Evolutionary conservation across 1,284 basidiomycete genomes (phyloP).

Genomic region (Kalmanozyma brasiliensis): DNA sequence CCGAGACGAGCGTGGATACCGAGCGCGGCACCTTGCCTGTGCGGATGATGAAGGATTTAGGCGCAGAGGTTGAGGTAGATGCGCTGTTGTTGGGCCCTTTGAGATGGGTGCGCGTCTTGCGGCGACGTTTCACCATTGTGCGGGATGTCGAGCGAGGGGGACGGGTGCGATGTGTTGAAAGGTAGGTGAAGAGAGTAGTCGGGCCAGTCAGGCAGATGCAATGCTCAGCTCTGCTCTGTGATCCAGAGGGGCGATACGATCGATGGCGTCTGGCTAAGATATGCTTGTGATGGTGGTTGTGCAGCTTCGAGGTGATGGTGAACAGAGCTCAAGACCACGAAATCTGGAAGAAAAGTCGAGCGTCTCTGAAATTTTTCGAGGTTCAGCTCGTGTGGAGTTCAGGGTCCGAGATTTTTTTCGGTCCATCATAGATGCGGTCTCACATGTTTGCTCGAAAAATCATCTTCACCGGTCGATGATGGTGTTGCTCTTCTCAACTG

Average conservation of each 20-base stretch:
- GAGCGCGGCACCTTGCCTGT: conserved; percentile 90
- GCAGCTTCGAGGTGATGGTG: not conserved
- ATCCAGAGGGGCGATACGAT: too few relatives aligned
- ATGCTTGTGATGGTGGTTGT: too few relatives aligned
- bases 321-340: conserved; percentile 5
- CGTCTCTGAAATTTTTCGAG: conserved; percentile 25
- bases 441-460: not conserved
- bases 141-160: too few relatives aligned
- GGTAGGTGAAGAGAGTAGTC: not conserved
- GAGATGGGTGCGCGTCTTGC: conserved; percentile 65
- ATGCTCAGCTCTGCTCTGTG: too few relatives aligned
- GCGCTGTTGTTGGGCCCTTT: conserved; percentile 61
- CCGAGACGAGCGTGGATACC: conserved; percentile 86
- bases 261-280: too few relatives aligned
- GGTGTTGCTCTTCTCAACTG: not conserved
- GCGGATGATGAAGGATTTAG: conserved; percentile 84
- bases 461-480: too few relatives aligned
- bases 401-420: conserved; percentile 19
- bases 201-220: too few relatives aligned
- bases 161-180: too few relatives aligned
- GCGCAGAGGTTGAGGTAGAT: conserved; percentile 57
- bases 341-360: conserved; percentile 27
- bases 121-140: conserved; percentile 49
- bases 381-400: conserved; percentile 38
- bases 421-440: not conserved